Evolutionary conservation across 306 rosid genomes (phyloP), one percentile per base, ranked within the genome.

Genomic region (Fagus crenata): DNA sequence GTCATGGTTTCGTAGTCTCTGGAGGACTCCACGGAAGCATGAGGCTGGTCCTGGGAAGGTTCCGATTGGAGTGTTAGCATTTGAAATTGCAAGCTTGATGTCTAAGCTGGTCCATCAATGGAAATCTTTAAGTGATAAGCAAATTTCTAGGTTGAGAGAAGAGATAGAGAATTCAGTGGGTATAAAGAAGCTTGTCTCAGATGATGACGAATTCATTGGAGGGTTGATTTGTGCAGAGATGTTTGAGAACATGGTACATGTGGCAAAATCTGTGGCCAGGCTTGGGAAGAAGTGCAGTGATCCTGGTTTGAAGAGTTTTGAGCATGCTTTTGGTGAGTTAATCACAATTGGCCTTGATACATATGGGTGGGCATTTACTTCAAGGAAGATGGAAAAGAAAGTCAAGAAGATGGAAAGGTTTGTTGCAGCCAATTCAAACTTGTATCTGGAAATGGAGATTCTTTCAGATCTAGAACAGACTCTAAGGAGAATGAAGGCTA

Each of bases 1-100:
- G 32, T 89, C 93, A 39, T 93, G 99, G 99, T 93, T 93, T 80
- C 96, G 92, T 61, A 87, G 33, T 78, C 83, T 96, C 43, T 96
- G 97, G 97, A 96, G 84, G 92, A 86, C 79, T 78, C 85, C 85
- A 49, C 86, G 86, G 86, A 93, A 86, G 87, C 87, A 83, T 31
- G 93, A 84, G 71, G 71, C 88, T 80, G 79, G 77, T 51, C 64
- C 76, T 8, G 96, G 84, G 84, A 96, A 96, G 81, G 88, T 67
- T 6, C 80, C 67, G 55, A 81, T 96, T 80, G 97, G 94, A 84
- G 98, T 96, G 36, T 84, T 96, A 67, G 96, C 99, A 41, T 96
- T 96, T 87, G 99, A 96, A 90, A 88, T 90, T 69, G 99, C 99
- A 39, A 91, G 89, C 84, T 77, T 91, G 86, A 93, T 96, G 99